phyloP scores from a whole-genome alignment of 2,329 filamentous ascomycete genomes.

The Elsinoe batatas region DNA sequence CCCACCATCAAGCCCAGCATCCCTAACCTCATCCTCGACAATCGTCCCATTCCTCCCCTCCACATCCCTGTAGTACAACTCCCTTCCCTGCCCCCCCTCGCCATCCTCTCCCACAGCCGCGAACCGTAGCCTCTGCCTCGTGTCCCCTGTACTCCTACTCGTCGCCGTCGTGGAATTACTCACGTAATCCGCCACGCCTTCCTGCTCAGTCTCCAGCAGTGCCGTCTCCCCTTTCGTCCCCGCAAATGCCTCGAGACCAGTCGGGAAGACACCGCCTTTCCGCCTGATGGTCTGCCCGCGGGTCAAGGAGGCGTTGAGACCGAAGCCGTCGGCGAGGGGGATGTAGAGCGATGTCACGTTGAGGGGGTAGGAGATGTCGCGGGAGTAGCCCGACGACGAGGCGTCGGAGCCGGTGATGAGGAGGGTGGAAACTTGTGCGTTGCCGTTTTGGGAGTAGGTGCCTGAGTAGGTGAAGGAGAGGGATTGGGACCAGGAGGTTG shows the following conservation, averaged over 20 bases:
- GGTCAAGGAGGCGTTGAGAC: conserved; percentile 39
- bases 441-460: conserved; percentile 44
- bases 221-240: conserved; percentile 21
- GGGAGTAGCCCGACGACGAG: conserved; percentile 29
- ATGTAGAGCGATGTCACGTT: conserved; percentile 45
- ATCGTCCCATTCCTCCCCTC: conserved; percentile 46
- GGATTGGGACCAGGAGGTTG: conserved; percentile 51
- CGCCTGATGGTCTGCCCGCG: conserved; percentile 41
- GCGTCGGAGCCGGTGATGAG: conserved; percentile 41
- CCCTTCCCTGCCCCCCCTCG: conserved; percentile 17
- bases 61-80: conserved; percentile 51
- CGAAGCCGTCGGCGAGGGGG: conserved; percentile 32
- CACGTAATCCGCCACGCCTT: conserved; percentile 50
- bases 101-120: conserved; percentile 29
- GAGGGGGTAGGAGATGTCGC: conserved; percentile 51
- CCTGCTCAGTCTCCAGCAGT: conserved; percentile 43
- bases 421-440: conserved; percentile 45
- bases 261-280: conserved; percentile 46
- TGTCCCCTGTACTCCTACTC: conserved; percentile 46
- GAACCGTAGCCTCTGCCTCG: conserved; percentile 49
- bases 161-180: conserved; percentile 36
- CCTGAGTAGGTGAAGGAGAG: conserved; percentile 49
- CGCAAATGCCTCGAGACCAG: conserved; percentile 49
- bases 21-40: conserved; percentile 38
- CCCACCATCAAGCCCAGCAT: neutral